Evolutionary conservation across 2,329 filamentous ascomycete genomes (phyloP), one percentile per base, ranked within the genome.

Genomic region (Arthroderma uncinatum): DNA sequence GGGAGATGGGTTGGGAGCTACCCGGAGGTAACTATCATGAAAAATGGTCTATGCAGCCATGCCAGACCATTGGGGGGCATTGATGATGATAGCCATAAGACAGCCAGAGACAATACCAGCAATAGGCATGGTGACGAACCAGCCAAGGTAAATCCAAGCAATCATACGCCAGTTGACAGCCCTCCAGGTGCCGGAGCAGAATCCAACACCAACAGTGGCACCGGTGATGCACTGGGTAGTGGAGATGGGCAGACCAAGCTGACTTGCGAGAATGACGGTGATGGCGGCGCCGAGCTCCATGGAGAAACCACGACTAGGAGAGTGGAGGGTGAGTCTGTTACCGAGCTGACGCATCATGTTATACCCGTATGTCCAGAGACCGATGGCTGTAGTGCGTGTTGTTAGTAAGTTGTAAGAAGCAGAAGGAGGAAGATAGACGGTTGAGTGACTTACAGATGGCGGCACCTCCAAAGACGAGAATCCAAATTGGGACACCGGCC

Each of bases 111-210:
- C 63, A 47, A 74, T 61, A 40, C 73, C 74, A 6, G 74, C 74
- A 54, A 60, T 62, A 40, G 74, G 74, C 10, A 77, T 64, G 1
- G 74, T 76, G 40, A 76, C 62, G 21, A 76, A 64, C 74, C 74
- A 76, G 7, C 72, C 73, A 47, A 68, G 66, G 59, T 75, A 72
- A 54, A 77, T 76, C 62, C 67, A 74, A 3, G 58, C 67, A 28
- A 76, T 56, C 55, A 75, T 73, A 33, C 67, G 67, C 73, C 73
- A 74, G 55, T 76, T 76, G 58, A 76, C 72, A 4, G 72, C 72
- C 14, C 69, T 66, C 21, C 70, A 58, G 56, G 71, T 67, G 50
- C 66, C 67, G 53, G 71, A 72, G 63, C 70, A 70, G 14, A 72
- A 60, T 4, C 68, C 70, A 10, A 70, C 68, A n/a, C 70, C 70